Base-by-base conservation (phyloP, 371 early-diverging fungal species). In the Fennellomyces sp. region DNA sequence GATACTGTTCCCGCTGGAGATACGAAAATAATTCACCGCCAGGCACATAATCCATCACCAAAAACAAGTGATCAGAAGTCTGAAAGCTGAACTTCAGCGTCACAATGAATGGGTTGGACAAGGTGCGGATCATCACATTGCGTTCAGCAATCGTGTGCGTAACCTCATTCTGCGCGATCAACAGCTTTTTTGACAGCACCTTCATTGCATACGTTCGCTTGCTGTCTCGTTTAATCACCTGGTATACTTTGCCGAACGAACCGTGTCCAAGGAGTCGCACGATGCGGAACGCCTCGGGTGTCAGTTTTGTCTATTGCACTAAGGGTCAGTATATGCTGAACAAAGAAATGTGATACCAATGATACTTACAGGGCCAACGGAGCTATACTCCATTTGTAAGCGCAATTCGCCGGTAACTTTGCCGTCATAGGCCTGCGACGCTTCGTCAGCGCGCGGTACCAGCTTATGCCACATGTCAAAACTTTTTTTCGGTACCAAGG, bases 181-280 rank as follows among this genome's bases (percentile, higher is more conserved):
- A 81, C 42, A 84, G 83, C 38, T 83, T 80, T 65, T 96, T 93
- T 45, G 81, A 88, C 52, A 93, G 73, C 5, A 92, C 85, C 65
- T 96, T 96, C 85, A 96, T 89, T 4, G 95, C 95, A 52, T 92
- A 91, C 21, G 91, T 85, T 29, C 88, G 75, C 33, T 79, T 84
- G 3, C 88, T 88, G 62, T 91, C 89, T 48, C 82, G 85, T 58
- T 94, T 88, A 26, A 88, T 74, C 31, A 90, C 91, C 47, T 92
- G 88, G 30, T 91, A 81, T 5, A 96, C 94, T 61, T 93, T 93
- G 33, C 94, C 94, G 72, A 91, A 93, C 26, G 82, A 82, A 5
- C 94, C 95, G 61, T 85, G 88, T 5, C 95, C 94, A 17, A 96
- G 60, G 0, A 92, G 78, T 45, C 88, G 87, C 0, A 93, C 66